Evolutionary conservation across 2,329 filamentous ascomycete species (phyloP).

Genomic region (Alternaria burnsii): DNA sequence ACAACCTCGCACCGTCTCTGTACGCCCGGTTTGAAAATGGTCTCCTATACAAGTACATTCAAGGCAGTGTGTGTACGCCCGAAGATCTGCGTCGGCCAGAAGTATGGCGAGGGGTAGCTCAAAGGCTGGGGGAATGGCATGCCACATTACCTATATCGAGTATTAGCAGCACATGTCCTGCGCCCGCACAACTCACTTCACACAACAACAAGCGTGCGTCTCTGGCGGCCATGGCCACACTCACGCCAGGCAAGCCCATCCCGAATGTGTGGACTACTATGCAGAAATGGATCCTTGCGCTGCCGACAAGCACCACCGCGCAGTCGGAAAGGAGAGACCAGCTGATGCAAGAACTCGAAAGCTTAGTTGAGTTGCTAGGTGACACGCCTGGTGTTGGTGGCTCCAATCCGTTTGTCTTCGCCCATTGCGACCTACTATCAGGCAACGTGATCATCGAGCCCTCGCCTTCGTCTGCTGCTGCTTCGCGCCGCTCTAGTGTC

Average conservation of each 20-base stretch:
- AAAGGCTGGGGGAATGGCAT: constrained; percentile 91
- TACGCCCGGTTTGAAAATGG: constrained; percentile 95
- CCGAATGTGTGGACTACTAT: constrained; percentile 95
- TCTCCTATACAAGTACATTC: constrained; percentile 91
- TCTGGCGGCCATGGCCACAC: constrained; percentile 46
- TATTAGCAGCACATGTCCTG: constrained; percentile 54
- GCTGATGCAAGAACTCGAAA: constrained; percentile 78
- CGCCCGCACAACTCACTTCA: constrained; percentile 40
- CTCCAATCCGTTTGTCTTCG: constrained; percentile 81
- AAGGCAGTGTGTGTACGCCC: constrained; percentile 80
- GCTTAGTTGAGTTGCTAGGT: constrained; percentile 75
- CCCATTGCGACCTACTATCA: constrained; percentile 93
- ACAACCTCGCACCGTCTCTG: constrained; percentile 84
- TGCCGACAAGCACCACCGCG: constrained; percentile 76
- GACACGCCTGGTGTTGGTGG: constrained; percentile 77
- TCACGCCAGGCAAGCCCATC: constrained; percentile 72
- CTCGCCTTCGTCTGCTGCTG: constrained; percentile 45
- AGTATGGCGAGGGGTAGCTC: constrained; percentile 84
- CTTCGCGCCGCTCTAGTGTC: constrained; percentile 44
- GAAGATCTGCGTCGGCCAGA: constrained; percentile 78
- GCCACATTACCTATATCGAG: constrained; percentile 69
- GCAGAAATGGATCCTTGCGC: constrained; percentile 91
- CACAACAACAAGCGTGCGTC: constrained; percentile 50
- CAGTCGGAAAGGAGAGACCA: constrained; percentile 72
- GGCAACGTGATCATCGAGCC: constrained; percentile 92